Evolutionary conservation across 192 early-diverging fungal genomes (phyloP).

Genomic region (Coemansia interrupta): DNA sequence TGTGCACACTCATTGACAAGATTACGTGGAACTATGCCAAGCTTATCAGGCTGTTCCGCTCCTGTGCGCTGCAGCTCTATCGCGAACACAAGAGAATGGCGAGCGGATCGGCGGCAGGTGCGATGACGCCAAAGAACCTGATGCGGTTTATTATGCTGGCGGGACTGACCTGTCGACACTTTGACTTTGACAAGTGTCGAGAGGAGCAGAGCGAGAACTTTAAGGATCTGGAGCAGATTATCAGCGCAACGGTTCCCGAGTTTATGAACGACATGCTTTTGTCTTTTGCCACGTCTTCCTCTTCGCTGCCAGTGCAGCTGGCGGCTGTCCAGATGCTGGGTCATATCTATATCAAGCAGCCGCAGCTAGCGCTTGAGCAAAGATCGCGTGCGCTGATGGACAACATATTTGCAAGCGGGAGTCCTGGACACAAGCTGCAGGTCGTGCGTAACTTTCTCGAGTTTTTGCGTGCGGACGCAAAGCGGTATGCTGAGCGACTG

Average conservation of each 20-base stretch:
- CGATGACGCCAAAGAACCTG: conserved; percentile 45
- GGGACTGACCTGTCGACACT: conserved; percentile 69
- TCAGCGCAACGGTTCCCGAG: conserved; percentile 17
- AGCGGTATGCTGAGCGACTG: conserved; percentile 52
- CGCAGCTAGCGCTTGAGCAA: conserved; percentile 59
- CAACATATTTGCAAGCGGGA: conserved; percentile 54
- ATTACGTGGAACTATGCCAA: conserved; percentile 55
- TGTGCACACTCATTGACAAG: conserved; percentile 65
- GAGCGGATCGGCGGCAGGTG: conserved; percentile 7
- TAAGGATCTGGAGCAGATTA: conserved; percentile 37
- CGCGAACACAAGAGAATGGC: conserved; percentile 43
- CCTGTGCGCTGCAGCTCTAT: conserved; percentile 55
- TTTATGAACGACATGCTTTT: conserved; percentile 45
- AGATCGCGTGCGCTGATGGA: conserved; percentile 65
- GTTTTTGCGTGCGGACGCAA: conserved; percentile 65
- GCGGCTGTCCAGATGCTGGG: conserved; percentile 65
- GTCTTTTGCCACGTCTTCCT: conserved; percentile 37
- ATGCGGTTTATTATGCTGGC: conserved; percentile 73
- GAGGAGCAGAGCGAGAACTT: conserved; percentile 34
- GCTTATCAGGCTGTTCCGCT: conserved; percentile 56
- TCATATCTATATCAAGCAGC: conserved; percentile 68
- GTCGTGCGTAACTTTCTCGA: conserved; percentile 69
- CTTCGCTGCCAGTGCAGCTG: conserved; percentile 47
- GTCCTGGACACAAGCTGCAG: conserved; percentile 58
- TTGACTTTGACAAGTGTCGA: conserved; percentile 71